Evolutionary conservation across 2,329 filamentous ascomycete genomes (phyloP), one percentile per base, ranked within the genome.

Genomic region (Capronia coronata): DNA sequence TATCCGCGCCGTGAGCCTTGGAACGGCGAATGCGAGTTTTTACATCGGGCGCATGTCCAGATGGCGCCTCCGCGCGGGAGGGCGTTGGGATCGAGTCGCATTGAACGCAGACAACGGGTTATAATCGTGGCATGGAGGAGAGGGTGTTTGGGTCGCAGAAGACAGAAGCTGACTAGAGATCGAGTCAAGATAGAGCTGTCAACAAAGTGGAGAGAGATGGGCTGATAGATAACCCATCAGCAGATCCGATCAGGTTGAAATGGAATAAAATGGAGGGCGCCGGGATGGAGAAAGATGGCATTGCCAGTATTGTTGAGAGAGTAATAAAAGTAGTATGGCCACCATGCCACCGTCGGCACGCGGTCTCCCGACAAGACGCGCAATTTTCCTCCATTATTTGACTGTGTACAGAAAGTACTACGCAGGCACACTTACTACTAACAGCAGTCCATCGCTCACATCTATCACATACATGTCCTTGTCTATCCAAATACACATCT

Each of bases 31-130:
- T 47, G 48, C 11, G 42, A 23, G 11, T 14, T 43, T 30, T 56
- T 55, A 40, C 53, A 56, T 9, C 50, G 51, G 38, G 48, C 43
- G 49, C 53, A 58, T 2, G 56, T 56, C 56, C 56, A 56, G 10
- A 48, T 47, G 38, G 51, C 44, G 32, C 46, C 46, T 29, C 51
- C 48, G 30, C 46, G 46, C 42, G 30, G 34, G 53, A 55, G 47
- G 39, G 43, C 35, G 16, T 46, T 29, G 41, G 43, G 25, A 23
- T 40, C 23, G 42, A 49, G 48, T 55, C 56, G 56, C 56, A 58
- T 53, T 35, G 41, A 48, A 41, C 34, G 27, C 22, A 18, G 34
- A 39, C n/a, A 23, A 13, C 21, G 6, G 19, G 22, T 29, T 48
- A 48, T 19, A 7, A 38, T 14, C 3, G 4, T 27, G 46, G 38